These are phyloP conservation scores for Zoysia pacifica DNA, from an alignment of 176 grass and related monocot genomes.

Conservation along the genomic window DNA sequence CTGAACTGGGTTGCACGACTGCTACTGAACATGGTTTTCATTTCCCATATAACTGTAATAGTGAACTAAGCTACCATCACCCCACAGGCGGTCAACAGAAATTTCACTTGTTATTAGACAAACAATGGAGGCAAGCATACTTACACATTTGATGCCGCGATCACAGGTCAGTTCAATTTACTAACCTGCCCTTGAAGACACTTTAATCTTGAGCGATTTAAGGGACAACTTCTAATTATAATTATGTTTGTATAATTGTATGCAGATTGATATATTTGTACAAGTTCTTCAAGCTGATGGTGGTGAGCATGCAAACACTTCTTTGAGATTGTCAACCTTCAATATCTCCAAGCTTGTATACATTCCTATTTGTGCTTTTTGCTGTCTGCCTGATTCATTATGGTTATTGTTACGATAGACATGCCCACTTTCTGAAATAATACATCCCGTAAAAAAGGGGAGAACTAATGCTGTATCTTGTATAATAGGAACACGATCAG, in stretches of 20 bases:
- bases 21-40: not conserved
- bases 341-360: slow-evolving; percentile 15
- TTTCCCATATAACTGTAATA: slow-evolving; percentile 12
- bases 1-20: slow-evolving; percentile 6
- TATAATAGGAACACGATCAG: slow-evolving; percentile 82
- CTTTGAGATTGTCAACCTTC: slow-evolving; percentile 17
- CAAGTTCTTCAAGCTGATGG: slow-evolving; percentile 99
- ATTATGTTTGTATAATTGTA: slow-evolving; percentile 20
- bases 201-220: not conserved
- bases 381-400: not conserved
- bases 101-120: slow-evolving; percentile 96
- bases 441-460: not conserved
- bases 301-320: slow-evolving; percentile 46
- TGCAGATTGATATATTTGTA: slow-evolving; percentile 96
- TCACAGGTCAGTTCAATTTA: slow-evolving; percentile 66
- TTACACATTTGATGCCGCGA: slow-evolving; percentile 82
- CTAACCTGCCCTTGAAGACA: not conserved
- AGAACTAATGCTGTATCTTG: slow-evolving; percentile 9
- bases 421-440: not conserved
- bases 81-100: slow-evolving; percentile 85
- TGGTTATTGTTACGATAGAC: not conserved
- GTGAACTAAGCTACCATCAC: slow-evolving; percentile 13
- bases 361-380: not conserved
- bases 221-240: slow-evolving; percentile 18
- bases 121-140: slow-evolving; percentile 94